A percentile compares a stretch with the other conserved stretches of the same genome.
phyloP scores from a whole-genome alignment of 495 filamentous ascomycete genomes.

The Talaromyces wortmannii region DNA sequence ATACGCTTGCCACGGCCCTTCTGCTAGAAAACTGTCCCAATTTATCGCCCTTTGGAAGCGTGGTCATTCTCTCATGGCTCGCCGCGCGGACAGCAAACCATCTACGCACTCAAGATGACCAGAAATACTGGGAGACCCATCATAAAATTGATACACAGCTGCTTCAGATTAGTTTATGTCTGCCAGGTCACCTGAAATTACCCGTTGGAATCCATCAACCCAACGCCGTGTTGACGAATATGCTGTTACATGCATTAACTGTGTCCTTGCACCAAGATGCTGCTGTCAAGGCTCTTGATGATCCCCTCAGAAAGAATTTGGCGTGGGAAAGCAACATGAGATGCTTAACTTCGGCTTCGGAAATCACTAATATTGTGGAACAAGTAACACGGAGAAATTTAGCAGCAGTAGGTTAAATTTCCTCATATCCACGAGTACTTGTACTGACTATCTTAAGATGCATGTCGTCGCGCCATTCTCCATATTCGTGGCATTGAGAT shows the following conservation, averaged over 20 bases:
- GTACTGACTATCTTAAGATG: not conserved
- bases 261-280: not conserved
- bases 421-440: not conserved
- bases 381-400: not conserved
- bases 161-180: not conserved
- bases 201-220: not conserved
- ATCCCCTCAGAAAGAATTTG: not conserved
- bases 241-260: not conserved
- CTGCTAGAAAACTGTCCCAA: conserved; percentile 12
- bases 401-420: not conserved
- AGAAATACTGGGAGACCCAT: not conserved
- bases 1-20: not conserved
- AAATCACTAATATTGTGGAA: not conserved
- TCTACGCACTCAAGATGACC: not conserved
- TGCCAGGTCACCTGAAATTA: not conserved
- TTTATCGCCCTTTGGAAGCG: conserved; percentile 10
- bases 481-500: not conserved
- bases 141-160: not conserved
- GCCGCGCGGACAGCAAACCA: not conserved
- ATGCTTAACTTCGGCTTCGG: not conserved
- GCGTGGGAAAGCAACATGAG: not conserved
- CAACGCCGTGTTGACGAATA: not conserved
- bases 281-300: not conserved
- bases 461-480: not conserved
- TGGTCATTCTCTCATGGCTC: conserved; percentile 18